Evolutionary conservation across 441 rosid genomes (phyloP), one percentile per base, ranked within the genome.

Genomic region (Bruguiera hainesii): DNA sequence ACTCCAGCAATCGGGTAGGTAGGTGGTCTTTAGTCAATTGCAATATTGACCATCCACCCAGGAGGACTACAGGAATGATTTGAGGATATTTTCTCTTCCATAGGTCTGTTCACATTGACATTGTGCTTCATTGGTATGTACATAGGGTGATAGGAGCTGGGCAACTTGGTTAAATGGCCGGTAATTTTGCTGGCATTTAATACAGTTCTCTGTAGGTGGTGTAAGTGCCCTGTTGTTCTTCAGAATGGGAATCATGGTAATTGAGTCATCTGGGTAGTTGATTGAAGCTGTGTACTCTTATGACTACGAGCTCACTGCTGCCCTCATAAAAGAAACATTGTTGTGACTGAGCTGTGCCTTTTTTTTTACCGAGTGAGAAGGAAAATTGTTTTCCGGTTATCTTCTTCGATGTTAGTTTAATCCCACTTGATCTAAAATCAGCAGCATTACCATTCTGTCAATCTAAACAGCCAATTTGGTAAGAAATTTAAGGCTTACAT

Each of bases 1-100:
- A 59, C 83, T 31, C 75, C 89, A 30, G 75, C 83, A 1, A 63
- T 71, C 7, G 76, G 81, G 61, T 82, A 81, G 81, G 23, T 48
- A 51, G 13, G 59, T 53, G 28, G 48, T 7, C 4, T 30, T 33
- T 39, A 11, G 4, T 20, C 31, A 42, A 37, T 37, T 6, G 23
- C 65, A 21, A 19, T 29, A 25, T 76, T 30, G 65, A 56, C 61
- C 60, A 60, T 60, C 66, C 60, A 49, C 56, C 29, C 42, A 18
- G 49, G 28, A 15, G 28, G 59, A 37, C 59, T 57, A 39, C 21
- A 33, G 16, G 26, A 64, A 29, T 37, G 19, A 50, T 55, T 59
- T 19, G 39, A 52, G 58, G 51, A 63, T 64, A 58, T 37, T 79
- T 73, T 33, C 65, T 48, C 61, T 64, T 49, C 48, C 64, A 60